These are phyloP conservation scores for Scolecobasidium constrictum DNA, from an alignment of 2,329 filamentous ascomycete species.

Conservation along the genomic window DNA sequence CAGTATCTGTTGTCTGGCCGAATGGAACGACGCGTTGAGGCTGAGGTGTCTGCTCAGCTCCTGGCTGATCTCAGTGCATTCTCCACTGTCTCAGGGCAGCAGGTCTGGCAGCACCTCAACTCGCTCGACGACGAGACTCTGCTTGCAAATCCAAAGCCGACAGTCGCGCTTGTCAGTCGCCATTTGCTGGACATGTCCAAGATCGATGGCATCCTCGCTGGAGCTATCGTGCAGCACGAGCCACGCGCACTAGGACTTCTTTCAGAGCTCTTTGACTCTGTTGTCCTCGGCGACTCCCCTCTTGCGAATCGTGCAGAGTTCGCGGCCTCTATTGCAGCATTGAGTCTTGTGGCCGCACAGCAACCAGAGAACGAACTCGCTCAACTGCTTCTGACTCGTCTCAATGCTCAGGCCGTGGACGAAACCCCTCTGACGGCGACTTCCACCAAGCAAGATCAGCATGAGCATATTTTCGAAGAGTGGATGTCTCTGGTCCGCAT, in stretches of 20 bases:
- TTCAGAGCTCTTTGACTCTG: slow-evolving; percentile 66
- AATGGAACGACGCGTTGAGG: slow-evolving; percentile 42
- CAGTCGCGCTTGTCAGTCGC: slow-evolving; percentile 48
- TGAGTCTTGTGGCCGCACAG: slow-evolving; percentile 71
- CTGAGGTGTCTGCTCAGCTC: slow-evolving; percentile 52
- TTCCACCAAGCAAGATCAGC: slow-evolving; percentile 60
- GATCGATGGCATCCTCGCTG: slow-evolving; percentile 54
- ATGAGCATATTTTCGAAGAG: slow-evolving; percentile 93
- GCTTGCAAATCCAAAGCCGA: slow-evolving; percentile 51
- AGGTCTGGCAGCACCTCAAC: slow-evolving; percentile 39
- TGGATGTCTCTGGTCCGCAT: slow-evolving; percentile 79
- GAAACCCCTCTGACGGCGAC: slow-evolving; percentile 25
- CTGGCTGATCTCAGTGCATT: slow-evolving; percentile 51
- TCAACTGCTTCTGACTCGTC: slow-evolving; percentile 58
- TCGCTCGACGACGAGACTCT: slow-evolving; percentile 44
- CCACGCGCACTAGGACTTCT: slow-evolving; percentile 67
- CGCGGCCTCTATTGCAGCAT: slow-evolving; percentile 66
- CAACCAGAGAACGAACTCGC: slow-evolving; percentile 56
- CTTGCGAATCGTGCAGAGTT: slow-evolving; percentile 78
- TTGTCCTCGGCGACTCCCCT: slow-evolving; percentile 67
- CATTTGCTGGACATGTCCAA: slow-evolving; percentile 50
- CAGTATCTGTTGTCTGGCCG: slow-evolving; percentile 43
- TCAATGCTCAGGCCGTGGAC: slow-evolving; percentile 41
- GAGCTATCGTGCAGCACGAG: slow-evolving; percentile 60
- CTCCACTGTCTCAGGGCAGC: slow-evolving; percentile 45